Evolutionary conservation across 2,329 filamentous ascomycete species (phyloP), one percentile per base, ranked within the genome.

Genomic region (Ophiocordyceps unilateralis): DNA sequence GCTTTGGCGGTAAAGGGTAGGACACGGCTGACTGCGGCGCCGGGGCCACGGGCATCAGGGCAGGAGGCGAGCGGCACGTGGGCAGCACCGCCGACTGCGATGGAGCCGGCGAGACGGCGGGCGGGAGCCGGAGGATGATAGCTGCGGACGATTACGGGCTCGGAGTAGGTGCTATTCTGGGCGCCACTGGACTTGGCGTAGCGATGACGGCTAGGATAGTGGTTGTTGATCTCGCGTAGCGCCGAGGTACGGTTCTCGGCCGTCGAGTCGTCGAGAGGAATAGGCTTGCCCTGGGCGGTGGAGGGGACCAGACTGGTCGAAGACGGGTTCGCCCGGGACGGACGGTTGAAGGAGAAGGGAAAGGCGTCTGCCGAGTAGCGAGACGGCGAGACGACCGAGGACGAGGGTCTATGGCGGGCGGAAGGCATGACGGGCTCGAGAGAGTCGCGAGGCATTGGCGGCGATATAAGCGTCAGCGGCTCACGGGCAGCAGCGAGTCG

Each of bases 101-200:
- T 57, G 17, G 55, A 53, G 44, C 51, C 55, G 19, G 49, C 50
- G 22, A 56, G 56, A 20, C 61, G 60, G 36, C 52, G 60, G 37
- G 51, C 56, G 14, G 58, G 52, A 21, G 52, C 61, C 11, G 61
- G 66, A 1, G 71, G 69, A 38, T 72, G 74, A 53, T 80, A 79
- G 41, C 74, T 79, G 45, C 74, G 68, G 21, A 80, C 76, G 34
- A 80, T 71, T 44, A 80, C 74, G n/a, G 76, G 76, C 47, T 78
- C 74, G 3, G 72, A 77, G 52, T 75, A 77, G 34, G 74, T 78
- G 49, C 65, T 73, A 57, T 61, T 74, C 51, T 70, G 65, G 17
- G 74, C 67, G 11, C 70, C 69, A 12, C 69, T 68, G 21, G 71
- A 72, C 55, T 74, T 72, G 46, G 70, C 62, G 62, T 72, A 74